Evolutionary conservation across 2,329 filamentous ascomycete species (phyloP).

Genomic region (Botrytis aclada): DNA sequence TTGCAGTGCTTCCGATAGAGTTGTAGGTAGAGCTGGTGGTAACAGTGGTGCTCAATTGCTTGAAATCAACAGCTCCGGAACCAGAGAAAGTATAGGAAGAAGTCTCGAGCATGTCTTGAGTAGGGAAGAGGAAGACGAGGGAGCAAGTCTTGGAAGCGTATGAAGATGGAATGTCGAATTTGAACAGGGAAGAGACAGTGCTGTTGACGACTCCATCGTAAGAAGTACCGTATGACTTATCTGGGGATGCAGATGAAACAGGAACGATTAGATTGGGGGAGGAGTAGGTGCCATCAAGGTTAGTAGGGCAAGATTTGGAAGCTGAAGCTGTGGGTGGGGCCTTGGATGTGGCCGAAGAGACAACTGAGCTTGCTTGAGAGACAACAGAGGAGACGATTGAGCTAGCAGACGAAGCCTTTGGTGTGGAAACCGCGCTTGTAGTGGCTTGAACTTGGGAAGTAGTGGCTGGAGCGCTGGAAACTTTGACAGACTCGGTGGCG

Average conservation of each 20-base stretch:
- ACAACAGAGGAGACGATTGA: neutral
- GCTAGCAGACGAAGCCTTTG: neutral
- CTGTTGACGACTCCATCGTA: slow-evolving; percentile 55
- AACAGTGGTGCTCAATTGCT: slow-evolving; percentile 46
- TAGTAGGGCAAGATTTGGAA: slow-evolving; percentile 17
- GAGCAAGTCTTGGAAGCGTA: slow-evolving; percentile 51
- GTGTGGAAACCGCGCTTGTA: neutral
- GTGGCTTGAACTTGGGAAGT: neutral
- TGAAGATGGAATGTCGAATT: slow-evolving; percentile 60
- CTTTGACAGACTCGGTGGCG: neutral
- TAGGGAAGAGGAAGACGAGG: slow-evolving; percentile 63
- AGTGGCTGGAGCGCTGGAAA: neutral
- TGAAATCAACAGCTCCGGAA: slow-evolving; percentile 52
- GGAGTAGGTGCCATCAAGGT: slow-evolving; percentile 43
- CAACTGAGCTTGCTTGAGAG: neutral
- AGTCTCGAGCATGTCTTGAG: slow-evolving; percentile 54
- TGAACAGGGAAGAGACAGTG: slow-evolving; percentile 59
- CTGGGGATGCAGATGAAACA: slow-evolving; percentile 52
- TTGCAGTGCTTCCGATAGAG: slow-evolving; percentile 47
- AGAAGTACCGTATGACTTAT: slow-evolving; percentile 50
- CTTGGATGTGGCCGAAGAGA: neutral
- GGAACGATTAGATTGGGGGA: slow-evolving; percentile 63
- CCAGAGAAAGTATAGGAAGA: slow-evolving; percentile 55
- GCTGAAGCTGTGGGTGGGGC: neutral
- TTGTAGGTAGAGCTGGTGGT: slow-evolving; percentile 50